Evolutionary conservation across 2,329 filamentous ascomycete genomes (phyloP).

Genomic region (Tympanopsis confertula): DNA sequence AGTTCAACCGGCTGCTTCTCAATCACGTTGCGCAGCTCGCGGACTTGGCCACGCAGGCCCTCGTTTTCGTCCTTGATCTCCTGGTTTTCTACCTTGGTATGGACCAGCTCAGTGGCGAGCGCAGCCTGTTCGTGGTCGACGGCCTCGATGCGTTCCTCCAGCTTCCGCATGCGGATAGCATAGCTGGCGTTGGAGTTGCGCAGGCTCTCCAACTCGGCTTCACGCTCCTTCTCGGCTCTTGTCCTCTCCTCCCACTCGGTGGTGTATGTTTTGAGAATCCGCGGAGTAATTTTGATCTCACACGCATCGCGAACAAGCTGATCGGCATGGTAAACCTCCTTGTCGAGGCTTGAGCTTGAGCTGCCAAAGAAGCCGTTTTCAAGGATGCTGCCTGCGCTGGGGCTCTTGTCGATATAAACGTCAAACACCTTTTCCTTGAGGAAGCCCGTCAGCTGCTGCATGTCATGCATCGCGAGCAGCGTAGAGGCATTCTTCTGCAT

Average conservation of each 20-base stretch:
- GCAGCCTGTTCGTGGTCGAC: conserved; percentile 84
- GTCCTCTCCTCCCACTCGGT: conserved; percentile 88
- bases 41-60: conserved; percentile 70
- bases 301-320: conserved; percentile 88
- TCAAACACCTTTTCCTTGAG: conserved; percentile 92
- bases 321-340: conserved; percentile 91
- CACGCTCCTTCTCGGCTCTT: conserved; percentile 68
- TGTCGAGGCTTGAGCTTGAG: conserved; percentile 77
- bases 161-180: conserved; percentile 63
- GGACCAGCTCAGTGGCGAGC: conserved; percentile 81
- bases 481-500: conserved; percentile 86
- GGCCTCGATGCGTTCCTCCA: conserved; percentile 80
- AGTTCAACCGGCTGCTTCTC: conserved; percentile 83
- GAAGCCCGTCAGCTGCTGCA: conserved; percentile 78
- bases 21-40: conserved; percentile 74
- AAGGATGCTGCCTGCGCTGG: conserved; percentile 81
- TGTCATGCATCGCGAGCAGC: conserved; percentile 76
- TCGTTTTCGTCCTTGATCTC: conserved; percentile 83
- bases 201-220: conserved; percentile 68
- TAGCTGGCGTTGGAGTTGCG: conserved; percentile 55
- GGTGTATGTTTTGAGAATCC: conserved; percentile 70
- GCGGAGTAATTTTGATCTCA: conserved; percentile 71
- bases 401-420: conserved; percentile 89
- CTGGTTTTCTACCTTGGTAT: conserved; percentile 86
- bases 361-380: conserved; percentile 97